Percentiles rank a stretch among this genome's conserved stretches.
Conservation (phyloP, 176 grass and related monocot species). For the Tillandsia leiboldiana region DNA sequence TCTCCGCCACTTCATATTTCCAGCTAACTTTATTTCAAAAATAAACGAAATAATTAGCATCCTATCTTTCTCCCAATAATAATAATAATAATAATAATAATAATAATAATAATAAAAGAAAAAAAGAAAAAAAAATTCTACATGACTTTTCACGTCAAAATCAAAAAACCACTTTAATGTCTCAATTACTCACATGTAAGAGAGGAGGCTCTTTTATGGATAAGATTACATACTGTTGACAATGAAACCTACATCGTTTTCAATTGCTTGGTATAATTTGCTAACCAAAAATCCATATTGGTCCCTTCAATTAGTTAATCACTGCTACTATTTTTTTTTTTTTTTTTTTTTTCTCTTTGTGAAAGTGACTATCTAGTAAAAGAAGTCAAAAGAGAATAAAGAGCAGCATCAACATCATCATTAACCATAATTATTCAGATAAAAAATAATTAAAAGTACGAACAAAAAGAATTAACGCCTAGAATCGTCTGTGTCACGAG, state of each 20-base stretch:
- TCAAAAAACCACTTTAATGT: neutral
- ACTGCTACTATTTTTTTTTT: too few relatives aligned
- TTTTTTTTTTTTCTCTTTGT: neutral
- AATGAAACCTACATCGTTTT: neutral
- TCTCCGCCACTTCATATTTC: too few relatives aligned
- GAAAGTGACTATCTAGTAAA: neutral
- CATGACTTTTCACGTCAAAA: too few relatives aligned
- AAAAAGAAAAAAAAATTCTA: too few relatives aligned
- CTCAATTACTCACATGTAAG: neutral
- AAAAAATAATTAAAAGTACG: neutral
- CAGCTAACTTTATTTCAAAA: too few relatives aligned
- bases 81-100: too few relatives aligned
- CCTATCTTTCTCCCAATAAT: too few relatives aligned
- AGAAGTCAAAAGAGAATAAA: neutral
- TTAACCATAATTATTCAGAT: neutral
- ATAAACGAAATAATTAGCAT: too few relatives aligned
- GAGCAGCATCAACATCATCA: neutral
- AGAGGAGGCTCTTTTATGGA: neutral
- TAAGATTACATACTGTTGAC: neutral
- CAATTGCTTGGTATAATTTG: neutral
- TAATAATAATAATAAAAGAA: too few relatives aligned
- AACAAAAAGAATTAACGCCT: neutral
- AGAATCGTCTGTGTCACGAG: neutral
- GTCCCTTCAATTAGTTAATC: neutral
- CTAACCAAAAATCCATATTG: neutral